phyloP scores from a whole-genome alignment of 345 rosid species.

The Abelmoschus esculentus region DNA sequence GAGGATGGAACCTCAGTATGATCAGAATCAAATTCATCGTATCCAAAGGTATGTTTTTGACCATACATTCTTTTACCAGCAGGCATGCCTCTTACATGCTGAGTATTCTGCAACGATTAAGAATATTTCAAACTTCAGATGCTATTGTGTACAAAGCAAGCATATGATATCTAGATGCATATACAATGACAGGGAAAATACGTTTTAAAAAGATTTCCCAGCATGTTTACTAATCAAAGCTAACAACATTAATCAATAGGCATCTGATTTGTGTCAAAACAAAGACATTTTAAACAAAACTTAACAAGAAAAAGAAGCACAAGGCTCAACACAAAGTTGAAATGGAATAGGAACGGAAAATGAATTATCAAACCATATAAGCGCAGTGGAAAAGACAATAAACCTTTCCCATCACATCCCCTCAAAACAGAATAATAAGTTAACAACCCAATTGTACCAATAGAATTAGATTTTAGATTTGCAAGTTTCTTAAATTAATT shows the following conservation, averaged over 20 bases:
- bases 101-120: conserved; percentile 30
- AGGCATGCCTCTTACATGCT: conserved; percentile 38
- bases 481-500: not conserved
- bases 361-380: not conserved
- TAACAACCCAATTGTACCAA: not conserved
- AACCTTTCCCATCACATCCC: not conserved
- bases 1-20: conserved; percentile 36
- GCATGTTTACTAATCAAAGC: conserved; percentile 9
- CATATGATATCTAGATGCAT: not conserved
- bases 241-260: not conserved
- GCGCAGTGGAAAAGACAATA: not conserved
- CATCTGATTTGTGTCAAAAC: not conserved
- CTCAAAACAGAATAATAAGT: not conserved
- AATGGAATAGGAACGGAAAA: not conserved
- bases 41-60: conserved; percentile 33
- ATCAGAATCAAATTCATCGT: conserved; percentile 47
- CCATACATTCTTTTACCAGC: conserved; percentile 37
- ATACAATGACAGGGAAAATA: conserved; percentile 2
- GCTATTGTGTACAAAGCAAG: conserved; percentile 10
- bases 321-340: not conserved
- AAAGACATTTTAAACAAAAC: not conserved
- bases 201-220: not conserved
- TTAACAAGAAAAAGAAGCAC: not conserved
- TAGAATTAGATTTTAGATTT: not conserved
- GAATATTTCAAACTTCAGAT: conserved; percentile 12